phyloP scores from a whole-genome alignment of 805 yeast species.

The Yamadazyma nakazawae region DNA sequence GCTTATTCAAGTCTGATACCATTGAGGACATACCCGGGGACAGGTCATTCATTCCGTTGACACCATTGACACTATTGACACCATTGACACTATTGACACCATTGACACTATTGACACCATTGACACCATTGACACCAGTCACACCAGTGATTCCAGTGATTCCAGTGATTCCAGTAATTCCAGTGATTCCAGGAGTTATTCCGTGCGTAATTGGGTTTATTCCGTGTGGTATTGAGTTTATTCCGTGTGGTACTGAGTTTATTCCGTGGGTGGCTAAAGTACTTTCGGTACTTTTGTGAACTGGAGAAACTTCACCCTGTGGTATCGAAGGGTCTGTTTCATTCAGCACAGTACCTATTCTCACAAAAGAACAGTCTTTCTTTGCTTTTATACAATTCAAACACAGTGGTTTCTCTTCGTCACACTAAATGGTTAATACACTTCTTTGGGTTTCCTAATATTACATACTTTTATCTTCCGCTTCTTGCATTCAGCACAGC shows the following conservation, averaged over 20 bases:
- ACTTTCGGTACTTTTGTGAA: too few relatives aligned
- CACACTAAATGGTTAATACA: slow-evolving; percentile 13
- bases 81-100: too few relatives aligned
- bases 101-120: too few relatives aligned
- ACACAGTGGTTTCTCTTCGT: slow-evolving; percentile 15
- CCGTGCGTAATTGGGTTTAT: too few relatives aligned
- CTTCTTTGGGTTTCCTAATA: not conserved
- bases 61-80: too few relatives aligned
- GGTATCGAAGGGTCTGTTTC: too few relatives aligned
- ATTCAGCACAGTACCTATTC: not conserved
- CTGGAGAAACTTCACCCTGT: too few relatives aligned
- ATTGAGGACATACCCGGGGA: not conserved
- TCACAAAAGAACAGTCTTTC: slow-evolving; percentile 8
- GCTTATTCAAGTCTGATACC: not conserved
- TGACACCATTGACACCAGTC: too few relatives aligned
- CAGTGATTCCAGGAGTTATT: not conserved
- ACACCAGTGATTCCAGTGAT: too few relatives aligned
- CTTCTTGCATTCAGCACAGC: slow-evolving; percentile 15
- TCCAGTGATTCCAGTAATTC: not conserved
- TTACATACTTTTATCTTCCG: slow-evolving; percentile 17
- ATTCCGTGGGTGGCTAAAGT: not conserved
- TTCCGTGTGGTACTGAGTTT: not conserved
- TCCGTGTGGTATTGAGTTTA: not conserved
- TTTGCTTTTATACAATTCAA: slow-evolving; percentile 12
- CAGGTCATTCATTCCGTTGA: not conserved